Conservation (phyloP, 495 filamentous ascomycete genomes). For the Aspergillus sclerotioniger region DNA sequence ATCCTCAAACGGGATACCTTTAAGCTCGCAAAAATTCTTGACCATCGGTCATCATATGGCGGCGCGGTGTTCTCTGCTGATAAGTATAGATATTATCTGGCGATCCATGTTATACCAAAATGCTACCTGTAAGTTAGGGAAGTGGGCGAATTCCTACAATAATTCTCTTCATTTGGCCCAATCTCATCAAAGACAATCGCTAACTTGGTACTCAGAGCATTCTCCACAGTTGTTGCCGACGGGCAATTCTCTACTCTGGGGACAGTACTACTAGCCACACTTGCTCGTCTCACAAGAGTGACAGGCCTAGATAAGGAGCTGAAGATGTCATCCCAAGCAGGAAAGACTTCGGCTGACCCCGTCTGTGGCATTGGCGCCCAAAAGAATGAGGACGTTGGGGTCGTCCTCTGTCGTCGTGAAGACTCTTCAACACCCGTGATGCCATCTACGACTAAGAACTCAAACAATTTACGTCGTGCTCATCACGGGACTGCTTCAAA, state of each 20-base stretch:
- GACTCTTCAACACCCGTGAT: not conserved
- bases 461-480: not conserved
- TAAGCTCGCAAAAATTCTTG: constrained; percentile 48
- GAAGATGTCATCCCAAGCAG: constrained; percentile 8
- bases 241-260: constrained; percentile 76
- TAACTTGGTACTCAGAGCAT: constrained; percentile 45
- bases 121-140: constrained; percentile 44
- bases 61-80: constrained; percentile 4
- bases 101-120: constrained; percentile 35
- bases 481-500: not conserved
- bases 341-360: not conserved
- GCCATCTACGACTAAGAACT: not conserved
- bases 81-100: constrained; percentile 30
- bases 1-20: constrained; percentile 61
- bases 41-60: constrained; percentile 11
- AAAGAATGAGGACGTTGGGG: constrained; percentile 33
- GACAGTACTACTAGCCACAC: constrained; percentile 63
- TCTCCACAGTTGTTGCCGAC: constrained; percentile 68
- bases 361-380: not conserved
- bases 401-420: constrained; percentile 27
- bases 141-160: not conserved
- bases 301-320: constrained; percentile 33
- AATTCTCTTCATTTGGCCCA: not conserved
- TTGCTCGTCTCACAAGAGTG: constrained; percentile 57
- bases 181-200: not conserved